These are phyloP conservation scores for Pythium diclinum DNA, from an alignment of 352 stramenopile species.

Conservation along the genomic window DNA sequence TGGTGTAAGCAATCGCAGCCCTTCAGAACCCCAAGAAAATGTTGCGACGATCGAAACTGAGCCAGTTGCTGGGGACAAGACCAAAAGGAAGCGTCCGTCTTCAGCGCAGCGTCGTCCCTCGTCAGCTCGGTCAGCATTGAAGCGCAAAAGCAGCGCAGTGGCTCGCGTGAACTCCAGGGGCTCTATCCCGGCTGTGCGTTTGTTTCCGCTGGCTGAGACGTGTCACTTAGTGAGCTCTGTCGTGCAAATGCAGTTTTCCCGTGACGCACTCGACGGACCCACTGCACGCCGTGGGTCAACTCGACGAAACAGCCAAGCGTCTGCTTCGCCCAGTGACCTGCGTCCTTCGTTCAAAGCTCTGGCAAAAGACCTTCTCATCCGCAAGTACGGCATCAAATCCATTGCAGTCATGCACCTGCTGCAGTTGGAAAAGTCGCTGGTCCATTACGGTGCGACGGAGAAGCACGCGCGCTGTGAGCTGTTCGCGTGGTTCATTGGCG, in stretches of 20 bases:
- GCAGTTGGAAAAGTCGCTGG: conserved; percentile 66
- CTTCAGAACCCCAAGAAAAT: not conserved
- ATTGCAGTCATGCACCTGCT: conserved; percentile 66
- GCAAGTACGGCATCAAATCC: conserved; percentile 76
- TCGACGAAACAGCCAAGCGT: conserved; percentile 20
- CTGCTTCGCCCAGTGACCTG: conserved; percentile 34
- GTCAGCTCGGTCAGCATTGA: not conserved
- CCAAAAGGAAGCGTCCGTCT: conserved; percentile 15
- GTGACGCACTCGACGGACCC: conserved; percentile 33
- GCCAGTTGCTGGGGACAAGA: not conserved
- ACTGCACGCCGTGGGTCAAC: conserved; percentile 8
- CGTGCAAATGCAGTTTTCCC: conserved; percentile 60
- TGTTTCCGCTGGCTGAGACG: conserved; percentile 57
- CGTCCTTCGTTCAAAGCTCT: conserved; percentile 50
- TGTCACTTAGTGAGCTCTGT: conserved; percentile 60
- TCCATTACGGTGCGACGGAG: conserved; percentile 45
- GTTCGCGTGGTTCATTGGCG: conserved; percentile 67
- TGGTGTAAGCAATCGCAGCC: not conserved
- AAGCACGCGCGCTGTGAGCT: conserved; percentile 55
- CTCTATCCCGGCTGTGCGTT: conserved; percentile 32
- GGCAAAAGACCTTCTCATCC: conserved; percentile 54
- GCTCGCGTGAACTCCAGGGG: conserved; percentile 25
- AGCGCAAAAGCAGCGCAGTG: conserved; percentile 8
- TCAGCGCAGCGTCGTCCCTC: conserved; percentile 23
- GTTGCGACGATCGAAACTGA: not conserved